Conservation (phyloP, 2,329 filamentous ascomycete genomes). For the Mycosphaerella sp. region DNA sequence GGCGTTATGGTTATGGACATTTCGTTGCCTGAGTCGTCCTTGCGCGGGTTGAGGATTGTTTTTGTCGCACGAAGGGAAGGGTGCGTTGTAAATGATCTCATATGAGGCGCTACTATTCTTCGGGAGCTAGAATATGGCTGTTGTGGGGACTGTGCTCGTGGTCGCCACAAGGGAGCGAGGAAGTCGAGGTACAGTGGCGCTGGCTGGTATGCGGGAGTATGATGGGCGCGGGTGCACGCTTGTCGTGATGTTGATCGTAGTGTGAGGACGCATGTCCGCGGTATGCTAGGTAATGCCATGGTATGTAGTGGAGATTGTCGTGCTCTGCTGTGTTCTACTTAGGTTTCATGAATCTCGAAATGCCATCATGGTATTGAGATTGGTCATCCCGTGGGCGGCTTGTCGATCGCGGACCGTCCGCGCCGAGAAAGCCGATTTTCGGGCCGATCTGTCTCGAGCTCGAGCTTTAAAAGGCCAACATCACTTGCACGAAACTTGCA, state of each 20-base stretch:
- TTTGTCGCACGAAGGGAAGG: slow-evolving; percentile 17
- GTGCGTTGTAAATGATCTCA: not conserved
- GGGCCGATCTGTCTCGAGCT: not conserved
- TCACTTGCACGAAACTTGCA: too few relatives aligned
- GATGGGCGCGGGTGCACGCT: not conserved
- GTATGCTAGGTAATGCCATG: not conserved
- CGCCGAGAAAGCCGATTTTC: not conserved
- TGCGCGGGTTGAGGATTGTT: slow-evolving; percentile 62
- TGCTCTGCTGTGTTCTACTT: not conserved
- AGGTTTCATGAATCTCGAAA: not conserved
- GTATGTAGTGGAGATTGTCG: not conserved
- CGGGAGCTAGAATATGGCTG: too few relatives aligned
- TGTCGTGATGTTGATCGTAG: not conserved
- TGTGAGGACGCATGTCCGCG: not conserved
- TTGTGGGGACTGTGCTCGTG: not conserved
- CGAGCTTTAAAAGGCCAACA: too few relatives aligned
- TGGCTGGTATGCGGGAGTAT: slow-evolving; percentile 16
- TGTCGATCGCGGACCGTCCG: not conserved
- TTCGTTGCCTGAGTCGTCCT: slow-evolving; percentile 75
- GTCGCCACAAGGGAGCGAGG: slow-evolving; percentile 32
- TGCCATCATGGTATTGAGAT: not conserved
- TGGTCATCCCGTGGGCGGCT: not conserved
- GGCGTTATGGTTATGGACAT: slow-evolving; percentile 80
- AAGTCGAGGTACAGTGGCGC: slow-evolving; percentile 33
- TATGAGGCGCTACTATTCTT: not conserved